phyloP scores from a whole-genome alignment of 441 rosid species.

The Viola pubescens region DNA sequence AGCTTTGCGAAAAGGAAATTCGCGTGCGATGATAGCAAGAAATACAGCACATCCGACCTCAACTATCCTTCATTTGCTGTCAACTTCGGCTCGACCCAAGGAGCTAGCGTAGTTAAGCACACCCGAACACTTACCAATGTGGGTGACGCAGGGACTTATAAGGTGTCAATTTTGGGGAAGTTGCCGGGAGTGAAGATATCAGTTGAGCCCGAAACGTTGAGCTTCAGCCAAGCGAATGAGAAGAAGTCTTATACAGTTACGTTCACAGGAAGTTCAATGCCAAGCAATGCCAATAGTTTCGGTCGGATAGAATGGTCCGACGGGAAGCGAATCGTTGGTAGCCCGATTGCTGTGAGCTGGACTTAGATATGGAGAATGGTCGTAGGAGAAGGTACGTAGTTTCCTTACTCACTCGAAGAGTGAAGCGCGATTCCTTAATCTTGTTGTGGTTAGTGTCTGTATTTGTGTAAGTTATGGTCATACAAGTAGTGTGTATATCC shows the following conservation, averaged over 20 bases:
- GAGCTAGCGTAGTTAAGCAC: slow-evolving; percentile 35
- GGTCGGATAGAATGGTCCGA: slow-evolving; percentile 76
- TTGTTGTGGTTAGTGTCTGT: slow-evolving; percentile 9
- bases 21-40: slow-evolving; percentile 40
- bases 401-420: slow-evolving; percentile 14
- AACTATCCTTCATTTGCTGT: slow-evolving; percentile 77
- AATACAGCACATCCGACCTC: slow-evolving; percentile 45
- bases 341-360: slow-evolving; percentile 79
- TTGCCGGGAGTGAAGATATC: slow-evolving; percentile 37
- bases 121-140: slow-evolving; percentile 63
- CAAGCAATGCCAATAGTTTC: slow-evolving; percentile 33
- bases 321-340: slow-evolving; percentile 56
- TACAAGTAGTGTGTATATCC: slow-evolving; percentile 1
- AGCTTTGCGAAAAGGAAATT: slow-evolving; percentile 45
- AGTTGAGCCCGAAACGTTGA: slow-evolving; percentile 55
- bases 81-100: slow-evolving; percentile 34
- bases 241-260: slow-evolving; percentile 62
- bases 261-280: slow-evolving; percentile 37
- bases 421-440: not conserved
- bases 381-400: too few relatives aligned
- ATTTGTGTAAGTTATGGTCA: not conserved
- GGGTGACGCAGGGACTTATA: slow-evolving; percentile 56
- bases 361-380: slow-evolving; percentile 16
- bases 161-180: slow-evolving; percentile 32
- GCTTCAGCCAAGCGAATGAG: slow-evolving; percentile 47